Evolutionary conservation across 1,284 basidiomycete species (phyloP), one percentile per base, ranked within the genome.

Genomic region (Pascua guehoae): DNA sequence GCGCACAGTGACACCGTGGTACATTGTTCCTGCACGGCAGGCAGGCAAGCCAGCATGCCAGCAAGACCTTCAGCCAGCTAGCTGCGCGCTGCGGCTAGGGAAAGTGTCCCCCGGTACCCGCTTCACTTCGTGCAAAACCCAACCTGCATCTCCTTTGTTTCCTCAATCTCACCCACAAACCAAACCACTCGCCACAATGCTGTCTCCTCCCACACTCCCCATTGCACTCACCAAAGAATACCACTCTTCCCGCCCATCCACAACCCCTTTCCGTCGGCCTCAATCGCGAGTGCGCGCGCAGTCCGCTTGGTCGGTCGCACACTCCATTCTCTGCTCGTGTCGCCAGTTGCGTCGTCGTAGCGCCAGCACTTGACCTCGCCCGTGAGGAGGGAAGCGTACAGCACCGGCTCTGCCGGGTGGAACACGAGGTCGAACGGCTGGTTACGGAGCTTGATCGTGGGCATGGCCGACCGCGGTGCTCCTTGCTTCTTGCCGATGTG

Each of bases 371-470:
- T 89, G 65, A 96, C 80, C 54, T 89, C 83, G 41, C 92, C 92
- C 0, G 88, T 88, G 37, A 97, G 81, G 2, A 95, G 83, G 1
- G 85, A 89, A 7, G 87, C 81, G 71, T 88, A 92, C 10, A 94
- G 83, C 16, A 86, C 80, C 0, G 85, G 76, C 41, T 83, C 72
- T 1, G 78, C 80, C 0, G 93, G 92, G 68, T 94, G 90, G 71
- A 96, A 96, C 1, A 81, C 83, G 47, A 96, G 80, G 78, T 96
- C 93, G 73, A 96, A 94, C 41, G 92, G 85, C 75, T 96, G 75
- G 56, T 77, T 77, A 36, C 64, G 68, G 7, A 77, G 67, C 58
- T 67, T 72, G 62, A 76, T 73, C 53, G 76, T 74, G 12, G 74
- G 72, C 75, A 77, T 77, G 37, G 24, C 24, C 24, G 24, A 32